These are phyloP conservation scores for Podila epicladia DNA, from an alignment of 192 early-diverging fungal genomes.

Conservation along the genomic window DNA sequence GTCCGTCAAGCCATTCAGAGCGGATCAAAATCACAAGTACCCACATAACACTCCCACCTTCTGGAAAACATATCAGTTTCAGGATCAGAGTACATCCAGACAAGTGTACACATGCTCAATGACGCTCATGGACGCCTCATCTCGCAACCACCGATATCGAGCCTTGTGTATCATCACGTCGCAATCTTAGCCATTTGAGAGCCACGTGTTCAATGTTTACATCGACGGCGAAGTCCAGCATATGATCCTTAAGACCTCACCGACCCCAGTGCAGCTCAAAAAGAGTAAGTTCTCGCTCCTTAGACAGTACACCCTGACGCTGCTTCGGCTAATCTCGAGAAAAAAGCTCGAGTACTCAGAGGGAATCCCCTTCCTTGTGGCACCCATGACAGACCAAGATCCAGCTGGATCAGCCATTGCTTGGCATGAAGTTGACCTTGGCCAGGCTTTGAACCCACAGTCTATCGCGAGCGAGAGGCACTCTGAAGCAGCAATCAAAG, in stretches of 20 bases:
- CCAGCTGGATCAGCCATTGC: conserved; percentile 34
- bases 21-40: conserved; percentile 33
- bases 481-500: conserved; percentile 15
- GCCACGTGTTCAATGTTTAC: conserved; percentile 45
- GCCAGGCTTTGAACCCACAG: conserved; percentile 5
- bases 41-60: conserved; percentile 36
- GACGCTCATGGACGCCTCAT: conserved; percentile 11
- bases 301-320: conserved; percentile 60
- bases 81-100: neutral
- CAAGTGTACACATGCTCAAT: conserved; percentile 45
- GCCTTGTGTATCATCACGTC: conserved; percentile 55
- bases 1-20: neutral
- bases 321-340: conserved; percentile 57
- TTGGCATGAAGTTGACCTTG: conserved; percentile 55
- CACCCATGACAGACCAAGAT: conserved; percentile 56
- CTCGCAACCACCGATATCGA: conserved; percentile 43
- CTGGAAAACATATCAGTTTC: conserved; percentile 34
- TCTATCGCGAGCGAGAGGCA: conserved; percentile 15
- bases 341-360: conserved; percentile 60
- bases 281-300: conserved; percentile 48
- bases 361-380: conserved; percentile 64
- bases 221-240: conserved; percentile 23
- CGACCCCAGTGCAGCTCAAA: conserved; percentile 19
- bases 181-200: conserved; percentile 37
- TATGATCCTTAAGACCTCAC: conserved; percentile 13